Conservation (phyloP, 2,329 filamentous ascomycete genomes). For the Xenoacremonium recifei region DNA sequence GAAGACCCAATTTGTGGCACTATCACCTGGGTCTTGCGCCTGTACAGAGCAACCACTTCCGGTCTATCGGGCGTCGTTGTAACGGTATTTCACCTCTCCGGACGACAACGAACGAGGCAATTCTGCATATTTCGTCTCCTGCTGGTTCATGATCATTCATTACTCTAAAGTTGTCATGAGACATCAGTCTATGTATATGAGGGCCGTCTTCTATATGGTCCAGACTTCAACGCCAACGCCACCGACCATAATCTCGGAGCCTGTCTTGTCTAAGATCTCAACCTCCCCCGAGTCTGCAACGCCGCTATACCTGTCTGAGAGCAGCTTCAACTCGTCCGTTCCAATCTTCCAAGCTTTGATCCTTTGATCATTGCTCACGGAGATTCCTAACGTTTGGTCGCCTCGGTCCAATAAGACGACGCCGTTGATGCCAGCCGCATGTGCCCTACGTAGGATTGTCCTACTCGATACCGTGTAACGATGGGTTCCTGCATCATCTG, state of each 20-base stretch:
- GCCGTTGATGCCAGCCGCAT: conserved; percentile 70
- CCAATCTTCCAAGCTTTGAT: conserved; percentile 52
- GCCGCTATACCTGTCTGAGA: conserved; percentile 55
- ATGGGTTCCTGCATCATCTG: conserved; percentile 10
- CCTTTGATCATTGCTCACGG: conserved; percentile 60
- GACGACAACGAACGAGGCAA: too few species aligned
- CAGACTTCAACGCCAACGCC: conserved; percentile 23
- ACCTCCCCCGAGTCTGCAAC: conserved; percentile 59
- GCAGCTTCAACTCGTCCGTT: conserved; percentile 33
- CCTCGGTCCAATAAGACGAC: conserved; percentile 36
- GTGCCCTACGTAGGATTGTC: conserved; percentile 48
- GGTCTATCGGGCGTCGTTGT: too few species aligned
- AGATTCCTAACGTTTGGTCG: conserved; percentile 34
- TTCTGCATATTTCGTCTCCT: not conserved
- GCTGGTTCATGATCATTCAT: too few species aligned
- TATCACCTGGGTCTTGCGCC: too few species aligned
- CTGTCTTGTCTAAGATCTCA: conserved; percentile 31
- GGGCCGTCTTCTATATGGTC: too few species aligned
- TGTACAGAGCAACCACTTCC: too few species aligned
- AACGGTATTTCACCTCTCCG: too few species aligned
- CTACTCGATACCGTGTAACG: conserved; percentile 23
- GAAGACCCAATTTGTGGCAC: too few species aligned
- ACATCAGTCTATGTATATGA: too few species aligned
- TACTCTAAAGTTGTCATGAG: too few species aligned
- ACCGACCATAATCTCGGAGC: conserved; percentile 14